Percentiles rank a stretch among this genome's conserved stretches.
Conservation (phyloP, 352 stramenopile species). For the Phytophthora citrophthora region DNA sequence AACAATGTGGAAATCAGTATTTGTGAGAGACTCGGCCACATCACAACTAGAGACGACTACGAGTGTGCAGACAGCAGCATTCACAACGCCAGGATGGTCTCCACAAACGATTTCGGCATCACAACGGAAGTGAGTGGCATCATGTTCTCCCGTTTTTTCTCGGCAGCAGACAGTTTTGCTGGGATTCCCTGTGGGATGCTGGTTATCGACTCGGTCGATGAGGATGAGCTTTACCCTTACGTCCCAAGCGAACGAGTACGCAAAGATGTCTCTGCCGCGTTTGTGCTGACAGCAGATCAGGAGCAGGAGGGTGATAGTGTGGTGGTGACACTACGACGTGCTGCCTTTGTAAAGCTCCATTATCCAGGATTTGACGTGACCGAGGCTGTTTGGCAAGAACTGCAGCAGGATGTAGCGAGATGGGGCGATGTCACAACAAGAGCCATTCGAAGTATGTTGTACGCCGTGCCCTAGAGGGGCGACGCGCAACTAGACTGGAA, state of each 20-base stretch:
- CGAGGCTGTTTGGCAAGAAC: constrained; percentile 1
- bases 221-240: constrained; percentile 33
- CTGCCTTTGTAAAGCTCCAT: constrained; percentile 21
- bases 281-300: constrained; percentile 16
- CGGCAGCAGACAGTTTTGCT: background rate
- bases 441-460: constrained; percentile 21
- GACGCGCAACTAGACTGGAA: too few relatives aligned
- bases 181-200: constrained; percentile 16
- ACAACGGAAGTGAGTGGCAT: constrained; percentile 13
- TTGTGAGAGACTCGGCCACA: constrained; percentile 37
- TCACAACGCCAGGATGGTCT: constrained; percentile 21
- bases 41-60: constrained; percentile 40
- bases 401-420: constrained; percentile 21
- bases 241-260: constrained; percentile 14
- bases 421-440: constrained; percentile 31
- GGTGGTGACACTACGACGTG: constrained; percentile 30
- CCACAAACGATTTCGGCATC: constrained; percentile 10
- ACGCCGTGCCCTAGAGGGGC: constrained; percentile 9
- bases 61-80: constrained; percentile 21
- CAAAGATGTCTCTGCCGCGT: constrained; percentile 20
- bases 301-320: background rate
- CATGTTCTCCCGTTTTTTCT: constrained; percentile 9
- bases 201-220: constrained; percentile 23
- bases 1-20: constrained; percentile 26
- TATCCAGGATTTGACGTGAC: constrained; percentile 18